Evolutionary conservation across 2,329 filamentous ascomycete genomes (phyloP).

Genomic region (Claviceps humidiphila): DNA sequence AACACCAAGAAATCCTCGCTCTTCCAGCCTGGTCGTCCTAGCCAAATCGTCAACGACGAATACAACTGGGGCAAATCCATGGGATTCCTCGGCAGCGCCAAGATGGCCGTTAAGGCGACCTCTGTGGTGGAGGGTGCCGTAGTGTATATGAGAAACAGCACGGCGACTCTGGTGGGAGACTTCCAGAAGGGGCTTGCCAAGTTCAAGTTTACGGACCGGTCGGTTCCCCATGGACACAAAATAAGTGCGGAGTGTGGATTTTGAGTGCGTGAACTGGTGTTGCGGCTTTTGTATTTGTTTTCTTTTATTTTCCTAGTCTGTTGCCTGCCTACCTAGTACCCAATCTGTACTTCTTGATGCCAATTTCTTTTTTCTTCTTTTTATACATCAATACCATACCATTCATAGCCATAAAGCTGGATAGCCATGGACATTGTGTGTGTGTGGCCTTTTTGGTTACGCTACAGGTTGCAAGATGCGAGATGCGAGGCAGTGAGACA

Average conservation of each 20-base stretch:
- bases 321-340: too few relatives aligned
- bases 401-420: too few relatives aligned
- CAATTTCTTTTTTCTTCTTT: background rate
- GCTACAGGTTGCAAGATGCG: too few relatives aligned
- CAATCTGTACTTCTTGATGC: background rate
- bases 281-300: background rate
- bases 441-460: too few relatives aligned
- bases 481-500: too few relatives aligned
- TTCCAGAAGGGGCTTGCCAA: constrained; percentile 46
- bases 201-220: constrained; percentile 55
- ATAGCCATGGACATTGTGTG: too few relatives aligned
- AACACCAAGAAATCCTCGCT: constrained; percentile 33
- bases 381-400: background rate
- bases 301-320: background rate
- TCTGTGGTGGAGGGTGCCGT: constrained; percentile 31
- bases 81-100: constrained; percentile 38
- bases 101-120: constrained; percentile 24
- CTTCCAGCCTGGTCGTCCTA: constrained; percentile 49
- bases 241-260: background rate
- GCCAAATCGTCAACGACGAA: constrained; percentile 47
- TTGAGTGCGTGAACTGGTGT: constrained; percentile 3
- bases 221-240: constrained; percentile 43
- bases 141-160: constrained; percentile 24
- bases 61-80: constrained; percentile 62
- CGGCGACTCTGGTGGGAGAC: constrained; percentile 25